phyloP scores from a whole-genome alignment of 2,329 filamentous ascomycete genomes.

The Colletotrichum abscissum region DNA sequence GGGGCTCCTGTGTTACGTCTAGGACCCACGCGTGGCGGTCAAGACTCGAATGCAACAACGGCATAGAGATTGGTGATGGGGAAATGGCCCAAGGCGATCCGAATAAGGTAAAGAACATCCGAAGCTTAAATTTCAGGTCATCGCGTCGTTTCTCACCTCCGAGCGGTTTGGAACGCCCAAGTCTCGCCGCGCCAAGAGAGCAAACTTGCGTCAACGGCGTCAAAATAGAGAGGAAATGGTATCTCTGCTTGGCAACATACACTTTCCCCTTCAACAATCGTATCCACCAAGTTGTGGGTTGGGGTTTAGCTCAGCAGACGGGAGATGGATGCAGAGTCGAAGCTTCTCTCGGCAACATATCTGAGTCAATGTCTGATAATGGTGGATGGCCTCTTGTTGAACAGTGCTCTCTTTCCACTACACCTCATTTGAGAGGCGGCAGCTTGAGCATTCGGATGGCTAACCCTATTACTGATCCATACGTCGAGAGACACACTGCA shows the following conservation, averaged over 20 bases:
- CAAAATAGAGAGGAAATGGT: neutral
- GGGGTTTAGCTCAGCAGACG: slow-evolving; percentile 21
- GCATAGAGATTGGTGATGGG: slow-evolving; percentile 21
- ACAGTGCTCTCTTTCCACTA: slow-evolving; percentile 5
- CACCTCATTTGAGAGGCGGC: neutral
- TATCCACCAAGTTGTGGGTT: slow-evolving; percentile 3
- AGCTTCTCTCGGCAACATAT: slow-evolving; percentile 26
- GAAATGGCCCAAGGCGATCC: slow-evolving; percentile 2
- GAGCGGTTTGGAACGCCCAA: neutral
- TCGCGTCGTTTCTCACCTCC: neutral
- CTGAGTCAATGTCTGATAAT: slow-evolving; percentile 18
- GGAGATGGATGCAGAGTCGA: slow-evolving; percentile 19
- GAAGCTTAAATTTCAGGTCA: neutral
- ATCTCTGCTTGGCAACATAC: neutral
- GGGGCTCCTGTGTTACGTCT: neutral
- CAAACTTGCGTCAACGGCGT: neutral
- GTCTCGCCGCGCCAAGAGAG: neutral
- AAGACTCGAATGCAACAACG: slow-evolving; percentile 26
- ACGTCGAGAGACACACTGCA: slow-evolving; percentile 3
- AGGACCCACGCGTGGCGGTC: slow-evolving; percentile 21
- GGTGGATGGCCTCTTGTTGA: slow-evolving; percentile 8
- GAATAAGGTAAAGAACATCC: slow-evolving; percentile 9
- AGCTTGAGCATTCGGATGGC: slow-evolving; percentile 1
- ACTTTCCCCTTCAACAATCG: slow-evolving; percentile 1
- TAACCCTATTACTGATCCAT: slow-evolving; percentile 5